Base-by-base conservation (phyloP, 108 stramenopile genomes). In the Poteriospumella lacustris region DNA sequence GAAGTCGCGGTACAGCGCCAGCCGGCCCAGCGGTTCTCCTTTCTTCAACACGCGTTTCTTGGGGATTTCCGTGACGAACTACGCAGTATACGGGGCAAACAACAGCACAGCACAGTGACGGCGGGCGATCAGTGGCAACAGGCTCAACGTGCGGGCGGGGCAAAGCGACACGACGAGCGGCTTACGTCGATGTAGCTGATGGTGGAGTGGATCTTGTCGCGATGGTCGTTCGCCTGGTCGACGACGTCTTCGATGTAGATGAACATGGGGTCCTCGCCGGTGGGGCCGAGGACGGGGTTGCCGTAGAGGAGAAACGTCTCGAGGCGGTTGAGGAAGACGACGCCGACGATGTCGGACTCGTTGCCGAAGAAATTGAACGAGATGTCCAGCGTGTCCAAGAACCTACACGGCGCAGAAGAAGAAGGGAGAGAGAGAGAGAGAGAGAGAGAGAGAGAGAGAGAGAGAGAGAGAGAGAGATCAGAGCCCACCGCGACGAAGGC, bases 221-320 rank as follows among this genome's bases (percentile, higher is more conserved):
- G 44, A 33, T 12, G 47, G 9, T 24, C 9, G 5, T 42, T 19
- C 28, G 70, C 5, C 5, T 39, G 26, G 26, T 52, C 70, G 9
- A 73, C 44, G 26, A 64, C 9, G 36, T 64, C 60, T 64, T 64
- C n/a, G 12, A 24, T 42, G 19, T 78, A 64, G 0, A 1, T 42
- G 31, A 36, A 34, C 2, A 24, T 39, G 19, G 76, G 36, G 28
- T 85, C 84, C 38, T 86, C 86, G 1, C 84, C 84, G 1, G 84
- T 80, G 44, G 82, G 68, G 0, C 86, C 86, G 1, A 76, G 43
- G 15, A 87, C 56, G 36, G 86, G 86, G 56, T 87, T 87, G 2
- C 86, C 86, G 43, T 87, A 87, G 12, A 87, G 68, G 1, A 85
- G 28, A 5, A 87, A 34, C 58, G 70, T 43, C 41, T 59, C 44